Evolutionary conservation across 1,284 basidiomycete species (phyloP).

Genomic region (Cerioporus squamosus): DNA sequence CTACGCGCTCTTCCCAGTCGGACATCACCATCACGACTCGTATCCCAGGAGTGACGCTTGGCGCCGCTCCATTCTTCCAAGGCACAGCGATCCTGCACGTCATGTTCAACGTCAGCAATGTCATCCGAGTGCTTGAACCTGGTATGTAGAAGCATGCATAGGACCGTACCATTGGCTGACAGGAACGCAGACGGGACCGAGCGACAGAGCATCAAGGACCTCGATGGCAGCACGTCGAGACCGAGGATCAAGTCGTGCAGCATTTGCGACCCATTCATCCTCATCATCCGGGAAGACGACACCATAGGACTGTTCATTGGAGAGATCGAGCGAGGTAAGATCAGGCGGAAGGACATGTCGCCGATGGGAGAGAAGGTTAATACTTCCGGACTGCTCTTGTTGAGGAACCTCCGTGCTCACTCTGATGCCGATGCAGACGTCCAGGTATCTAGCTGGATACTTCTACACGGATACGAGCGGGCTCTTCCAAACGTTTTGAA

Average conservation of each 20-base stretch:
- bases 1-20: slow-evolving; percentile 62
- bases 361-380: slow-evolving; percentile 80
- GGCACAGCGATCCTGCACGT: slow-evolving; percentile 83
- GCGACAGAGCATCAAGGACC: slow-evolving; percentile 75
- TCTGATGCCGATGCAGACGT: slow-evolving; percentile 48
- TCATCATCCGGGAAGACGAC: slow-evolving; percentile 82
- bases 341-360: slow-evolving; percentile 81
- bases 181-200: slow-evolving; percentile 66
- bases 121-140: slow-evolving; percentile 79
- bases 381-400: slow-evolving; percentile 10
- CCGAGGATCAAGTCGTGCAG: slow-evolving; percentile 79
- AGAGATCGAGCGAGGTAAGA: slow-evolving; percentile 76
- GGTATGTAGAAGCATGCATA: slow-evolving; percentile 48
- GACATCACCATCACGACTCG: slow-evolving; percentile 78
- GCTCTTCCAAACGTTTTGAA: slow-evolving; percentile 63
- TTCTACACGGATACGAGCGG: slow-evolving; percentile 78
- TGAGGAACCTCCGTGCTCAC: not conserved
- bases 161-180: not conserved
- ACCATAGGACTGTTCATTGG: slow-evolving; percentile 84
- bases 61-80: slow-evolving; percentile 84
- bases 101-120: slow-evolving; percentile 58
- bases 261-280: slow-evolving; percentile 84
- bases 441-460: slow-evolving; percentile 72
- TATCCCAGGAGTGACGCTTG: slow-evolving; percentile 77
- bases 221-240: slow-evolving; percentile 71